Conservation (phyloP, 352 stramenopile species). For the Thalassiosira sp. region DNA sequence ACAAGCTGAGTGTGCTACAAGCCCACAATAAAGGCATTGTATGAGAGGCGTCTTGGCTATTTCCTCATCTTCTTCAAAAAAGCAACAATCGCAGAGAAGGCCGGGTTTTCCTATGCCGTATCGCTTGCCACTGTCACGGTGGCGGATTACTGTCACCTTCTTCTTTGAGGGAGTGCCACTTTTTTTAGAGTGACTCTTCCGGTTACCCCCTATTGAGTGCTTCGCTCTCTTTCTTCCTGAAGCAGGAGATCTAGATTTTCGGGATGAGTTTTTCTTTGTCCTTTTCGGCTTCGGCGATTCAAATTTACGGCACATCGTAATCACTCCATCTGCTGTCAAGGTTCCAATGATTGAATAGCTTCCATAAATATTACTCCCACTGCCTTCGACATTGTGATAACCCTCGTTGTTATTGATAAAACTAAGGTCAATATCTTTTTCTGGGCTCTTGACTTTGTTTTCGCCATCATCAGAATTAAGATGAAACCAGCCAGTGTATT, state of each 20-base stretch:
- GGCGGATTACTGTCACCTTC: not conserved
- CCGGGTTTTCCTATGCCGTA: conserved; percentile 23
- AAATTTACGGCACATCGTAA: conserved; percentile 80
- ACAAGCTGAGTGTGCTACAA: conserved; percentile 29
- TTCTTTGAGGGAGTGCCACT: not conserved
- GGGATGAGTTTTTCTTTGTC: conserved; percentile 15
- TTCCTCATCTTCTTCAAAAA: conserved; percentile 25
- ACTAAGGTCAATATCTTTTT: conserved; percentile 71
- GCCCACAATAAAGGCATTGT: conserved; percentile 24
- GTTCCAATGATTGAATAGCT: conserved; percentile 79
- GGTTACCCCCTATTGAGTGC: not conserved
- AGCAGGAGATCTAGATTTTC: not conserved
- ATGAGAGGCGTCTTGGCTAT: conserved; percentile 23
- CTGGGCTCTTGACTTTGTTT: conserved; percentile 54
- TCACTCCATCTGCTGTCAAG: conserved; percentile 58
- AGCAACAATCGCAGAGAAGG: conserved; percentile 27
- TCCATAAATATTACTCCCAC: conserved; percentile 74
- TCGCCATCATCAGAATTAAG: conserved; percentile 51
- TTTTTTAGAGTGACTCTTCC: not conserved
- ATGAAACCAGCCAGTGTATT: conserved; percentile 78
- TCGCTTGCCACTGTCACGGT: conserved; percentile 22
- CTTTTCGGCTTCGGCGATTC: conserved; percentile 37
- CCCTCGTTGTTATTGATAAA: conserved; percentile 76
- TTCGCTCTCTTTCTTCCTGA: conserved; percentile 14
- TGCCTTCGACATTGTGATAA: conserved; percentile 79